Conservation (phyloP, 2,329 filamentous ascomycete genomes). For the Stagonosporopsis vannaccii region DNA sequence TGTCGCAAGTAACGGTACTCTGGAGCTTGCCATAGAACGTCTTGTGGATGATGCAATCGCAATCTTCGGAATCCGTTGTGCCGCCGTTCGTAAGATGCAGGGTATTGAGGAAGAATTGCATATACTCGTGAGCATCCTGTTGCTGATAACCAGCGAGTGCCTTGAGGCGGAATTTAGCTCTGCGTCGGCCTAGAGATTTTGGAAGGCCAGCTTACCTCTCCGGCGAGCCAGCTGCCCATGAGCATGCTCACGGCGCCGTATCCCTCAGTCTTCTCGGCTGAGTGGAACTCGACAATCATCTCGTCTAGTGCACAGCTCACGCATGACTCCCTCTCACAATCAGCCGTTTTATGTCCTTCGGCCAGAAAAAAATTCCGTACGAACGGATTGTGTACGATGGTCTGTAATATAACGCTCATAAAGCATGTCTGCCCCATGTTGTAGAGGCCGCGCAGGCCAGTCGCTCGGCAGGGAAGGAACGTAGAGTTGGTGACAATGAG, state of each 20-base stretch:
- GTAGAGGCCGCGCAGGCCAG: conserved; percentile 89
- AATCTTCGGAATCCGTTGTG: conserved; percentile 55
- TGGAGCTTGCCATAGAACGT: conserved; percentile 93
- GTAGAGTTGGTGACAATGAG: conserved; percentile 82
- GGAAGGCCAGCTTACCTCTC: conserved; percentile 59
- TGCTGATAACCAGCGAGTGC: conserved; percentile 83
- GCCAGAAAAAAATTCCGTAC: conserved; percentile 91
- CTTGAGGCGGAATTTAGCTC: conserved; percentile 21
- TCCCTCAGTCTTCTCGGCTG: conserved; percentile 81
- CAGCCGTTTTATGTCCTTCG: conserved; percentile 82
- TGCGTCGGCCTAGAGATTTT: neutral
- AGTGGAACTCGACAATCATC: conserved; percentile 69
- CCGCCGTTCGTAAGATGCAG: conserved; percentile 81
- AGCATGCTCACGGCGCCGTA: conserved; percentile 91
- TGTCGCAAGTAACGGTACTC: conserved; percentile 88
- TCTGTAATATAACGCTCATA: conserved; percentile 94
- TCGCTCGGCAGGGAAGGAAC: conserved; percentile 81
- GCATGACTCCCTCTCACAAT: conserved; percentile 68
- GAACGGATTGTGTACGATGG: conserved; percentile 90
- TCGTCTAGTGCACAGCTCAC: conserved; percentile 68
- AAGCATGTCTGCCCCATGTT: conserved; percentile 99
- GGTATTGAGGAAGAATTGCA: conserved; percentile 92
- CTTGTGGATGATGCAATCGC: conserved; percentile 91
- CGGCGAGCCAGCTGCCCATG: conserved; percentile 87
- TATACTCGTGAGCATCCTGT: conserved; percentile 97